Base-by-base conservation (phyloP, 768 basidiomycete genomes). In the Tylopilus cervinicoccineus region DNA sequence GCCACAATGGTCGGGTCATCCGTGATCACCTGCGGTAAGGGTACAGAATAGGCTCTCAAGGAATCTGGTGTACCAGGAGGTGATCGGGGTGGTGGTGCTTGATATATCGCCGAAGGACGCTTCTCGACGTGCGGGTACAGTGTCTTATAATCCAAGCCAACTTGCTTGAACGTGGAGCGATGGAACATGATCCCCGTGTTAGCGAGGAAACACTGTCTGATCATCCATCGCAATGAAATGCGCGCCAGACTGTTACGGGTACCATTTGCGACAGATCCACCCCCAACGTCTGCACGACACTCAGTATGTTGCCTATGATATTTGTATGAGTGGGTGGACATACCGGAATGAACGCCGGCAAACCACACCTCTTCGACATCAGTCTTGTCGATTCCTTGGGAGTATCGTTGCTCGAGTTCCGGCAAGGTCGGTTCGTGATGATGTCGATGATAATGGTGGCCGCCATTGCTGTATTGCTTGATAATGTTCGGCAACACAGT, bases 331-430 rank as follows among this genome's bases (percentile, higher is more conserved):
- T 11, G 5, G n/a, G 26, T 8, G 23, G 22, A 67, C 75, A 26
- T 54, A 86, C 87, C 86, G 38, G 78, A 79, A 55, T 90, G 87
- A 55, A 76, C 79, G 0, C 88, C 88, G 4, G 86, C 65, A 55
- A 90, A 91, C 88, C 88, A 90, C 1, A 91, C 88, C 55, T 91
- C 87, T 41, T 79, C 73, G 5, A 87, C 79, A 49, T 88, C 69
- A 1, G 87, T 88, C 43, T 61, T 37, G n/a, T 62, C 57, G 22
- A 66, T 63, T 4, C 66, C 62, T n/a, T 46, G 53, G 52, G 72
- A 63, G 41, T 72, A 77, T 22, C 68, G 62, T 0, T 51, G 54
- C 47, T 81, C 78, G 11, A 76, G 63, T 28, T 78, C 70, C 16
- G 67, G 54, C 6, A 47, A 29, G 3, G 52, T 43, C 7, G 27